Conservation (phyloP, 1,284 basidiomycete genomes). For the Ceratobasidium sp. region DNA sequence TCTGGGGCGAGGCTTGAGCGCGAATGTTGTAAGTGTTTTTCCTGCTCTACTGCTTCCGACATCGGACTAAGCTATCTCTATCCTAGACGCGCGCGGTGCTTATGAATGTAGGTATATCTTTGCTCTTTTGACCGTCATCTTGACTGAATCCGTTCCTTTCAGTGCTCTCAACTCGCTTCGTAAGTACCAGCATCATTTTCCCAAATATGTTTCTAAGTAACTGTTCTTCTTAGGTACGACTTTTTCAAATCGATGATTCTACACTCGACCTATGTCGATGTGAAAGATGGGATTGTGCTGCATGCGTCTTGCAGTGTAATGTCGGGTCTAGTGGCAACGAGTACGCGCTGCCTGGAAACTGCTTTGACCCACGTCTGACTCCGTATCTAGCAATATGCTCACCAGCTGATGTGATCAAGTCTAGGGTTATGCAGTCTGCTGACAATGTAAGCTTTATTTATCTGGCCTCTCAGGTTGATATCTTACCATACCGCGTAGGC, state of each 20-base stretch:
- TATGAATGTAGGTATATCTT: conserved; percentile 57
- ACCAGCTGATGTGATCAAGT: conserved; percentile 61
- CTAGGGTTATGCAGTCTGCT: conserved; percentile 57
- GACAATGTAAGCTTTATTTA: conserved; percentile 26
- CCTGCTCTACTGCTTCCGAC: not conserved
- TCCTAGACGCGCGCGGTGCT: conserved; percentile 58
- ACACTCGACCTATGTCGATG: conserved; percentile 49
- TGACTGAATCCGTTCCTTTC: conserved; percentile 11
- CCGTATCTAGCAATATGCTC: conserved; percentile 53
- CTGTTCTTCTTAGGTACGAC: conserved; percentile 55
- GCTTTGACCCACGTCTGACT: conserved; percentile 38
- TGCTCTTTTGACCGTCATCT: not conserved
- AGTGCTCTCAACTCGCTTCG: conserved; percentile 58
- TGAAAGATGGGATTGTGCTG: conserved; percentile 58
- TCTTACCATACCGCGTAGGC: conserved; percentile 44
- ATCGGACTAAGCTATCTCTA: not conserved
- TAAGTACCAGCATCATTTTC: conserved; percentile 37
- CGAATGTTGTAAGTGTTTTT: conserved; percentile 57
- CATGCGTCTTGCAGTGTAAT: conserved; percentile 60
- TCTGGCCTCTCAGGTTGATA: not conserved
- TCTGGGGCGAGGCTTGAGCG: conserved; percentile 58
- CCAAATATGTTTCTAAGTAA: conserved; percentile 2
- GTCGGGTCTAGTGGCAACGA: conserved; percentile 63
- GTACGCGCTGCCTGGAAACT: conserved; percentile 48
- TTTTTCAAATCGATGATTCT: conserved; percentile 61